Percentiles rank a stretch among this genome's conserved stretches.
Evolutionary conservation across 2,329 filamentous ascomycete species (phyloP).

Genomic region (Mycosphaerella sp.): DNA sequence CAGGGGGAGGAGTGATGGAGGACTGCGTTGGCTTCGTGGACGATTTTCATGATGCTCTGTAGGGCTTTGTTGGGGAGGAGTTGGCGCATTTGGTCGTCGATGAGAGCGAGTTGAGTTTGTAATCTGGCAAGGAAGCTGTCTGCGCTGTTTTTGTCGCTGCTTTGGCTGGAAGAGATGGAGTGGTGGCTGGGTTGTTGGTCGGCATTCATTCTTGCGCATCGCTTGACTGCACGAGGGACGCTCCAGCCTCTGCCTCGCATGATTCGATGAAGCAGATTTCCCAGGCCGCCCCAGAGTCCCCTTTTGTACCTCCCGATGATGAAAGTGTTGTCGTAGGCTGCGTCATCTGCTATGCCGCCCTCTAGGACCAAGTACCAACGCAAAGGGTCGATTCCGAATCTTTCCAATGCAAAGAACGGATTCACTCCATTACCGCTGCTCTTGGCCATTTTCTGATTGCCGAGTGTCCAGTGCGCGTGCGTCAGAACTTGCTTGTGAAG

Average conservation of each 20-base stretch:
- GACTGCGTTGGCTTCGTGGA: conserved; percentile 61
- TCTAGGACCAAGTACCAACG: conserved; percentile 82
- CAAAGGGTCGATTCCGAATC: conserved; percentile 81
- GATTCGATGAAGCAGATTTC: conserved; percentile 71
- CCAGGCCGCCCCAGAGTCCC: conserved; percentile 67
- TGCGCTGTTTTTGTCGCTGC: too few relatives aligned
- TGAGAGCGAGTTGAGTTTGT: conserved; percentile 35
- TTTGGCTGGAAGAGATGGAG: too few relatives aligned
- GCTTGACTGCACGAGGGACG: conserved; percentile 30
- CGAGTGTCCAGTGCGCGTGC: conserved; percentile 94
- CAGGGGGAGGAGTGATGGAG: conserved; percentile 64
- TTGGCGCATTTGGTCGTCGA: conserved; percentile 54
- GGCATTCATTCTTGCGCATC: too few relatives aligned
- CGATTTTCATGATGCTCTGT: conserved; percentile 55
- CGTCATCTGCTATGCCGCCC: conserved; percentile 69
- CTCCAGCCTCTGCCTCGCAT: conserved; percentile 56
- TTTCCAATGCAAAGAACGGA: conserved; percentile 81
- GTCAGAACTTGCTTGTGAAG: conserved; percentile 74
- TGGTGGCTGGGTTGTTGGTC: too few relatives aligned
- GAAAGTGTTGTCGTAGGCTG: conserved; percentile 74
- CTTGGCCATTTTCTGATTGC: conserved; percentile 91
- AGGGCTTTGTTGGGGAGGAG: conserved; percentile 62
- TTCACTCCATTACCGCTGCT: conserved; percentile 92
- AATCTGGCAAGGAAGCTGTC: conserved; percentile 15
- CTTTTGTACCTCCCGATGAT: conserved; percentile 76